Conservation (phyloP, 2,329 filamentous ascomycete genomes). For the Ceratocystis alfenasii region DNA sequence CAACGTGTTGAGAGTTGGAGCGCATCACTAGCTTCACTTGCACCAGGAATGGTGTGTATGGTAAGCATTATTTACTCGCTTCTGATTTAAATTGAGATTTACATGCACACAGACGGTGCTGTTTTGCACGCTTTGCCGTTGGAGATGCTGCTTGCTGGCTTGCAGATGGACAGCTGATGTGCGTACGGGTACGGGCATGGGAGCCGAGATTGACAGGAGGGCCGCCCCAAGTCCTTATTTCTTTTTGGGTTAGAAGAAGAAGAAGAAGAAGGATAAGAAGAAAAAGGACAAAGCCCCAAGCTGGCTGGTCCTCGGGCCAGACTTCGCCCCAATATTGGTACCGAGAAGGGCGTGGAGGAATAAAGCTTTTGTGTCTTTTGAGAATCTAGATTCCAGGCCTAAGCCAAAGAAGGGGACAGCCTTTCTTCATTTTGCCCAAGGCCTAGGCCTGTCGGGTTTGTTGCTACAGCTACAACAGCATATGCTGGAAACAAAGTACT, state of each 20-base stretch:
- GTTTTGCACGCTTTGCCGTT: background rate
- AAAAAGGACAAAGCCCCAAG: too few relatives aligned
- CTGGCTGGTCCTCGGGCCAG: background rate
- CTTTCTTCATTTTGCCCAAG: background rate
- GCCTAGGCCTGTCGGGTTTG: background rate
- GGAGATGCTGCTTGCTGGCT: background rate
- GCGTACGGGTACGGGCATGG: background rate
- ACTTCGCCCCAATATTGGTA: background rate
- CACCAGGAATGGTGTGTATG: background rate
- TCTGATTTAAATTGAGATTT: conserved; percentile 4
- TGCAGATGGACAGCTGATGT: background rate
- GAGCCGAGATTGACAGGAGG: conserved; percentile 1
- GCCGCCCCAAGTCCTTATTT: background rate
- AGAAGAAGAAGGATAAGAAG: background rate
- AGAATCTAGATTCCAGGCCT: background rate
- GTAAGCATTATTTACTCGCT: too few relatives aligned
- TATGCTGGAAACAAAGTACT: background rate
- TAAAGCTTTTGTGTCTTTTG: background rate
- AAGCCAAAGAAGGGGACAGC: background rate
- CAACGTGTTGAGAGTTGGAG: too few relatives aligned
- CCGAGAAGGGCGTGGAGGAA: background rate
- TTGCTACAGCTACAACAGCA: conserved; percentile 5
- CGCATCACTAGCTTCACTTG: background rate
- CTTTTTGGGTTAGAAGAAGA: background rate
- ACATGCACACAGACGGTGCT: background rate